Evolutionary conservation across 305 asterid genomes (phyloP).

Genomic region (Ajuga reptans): DNA sequence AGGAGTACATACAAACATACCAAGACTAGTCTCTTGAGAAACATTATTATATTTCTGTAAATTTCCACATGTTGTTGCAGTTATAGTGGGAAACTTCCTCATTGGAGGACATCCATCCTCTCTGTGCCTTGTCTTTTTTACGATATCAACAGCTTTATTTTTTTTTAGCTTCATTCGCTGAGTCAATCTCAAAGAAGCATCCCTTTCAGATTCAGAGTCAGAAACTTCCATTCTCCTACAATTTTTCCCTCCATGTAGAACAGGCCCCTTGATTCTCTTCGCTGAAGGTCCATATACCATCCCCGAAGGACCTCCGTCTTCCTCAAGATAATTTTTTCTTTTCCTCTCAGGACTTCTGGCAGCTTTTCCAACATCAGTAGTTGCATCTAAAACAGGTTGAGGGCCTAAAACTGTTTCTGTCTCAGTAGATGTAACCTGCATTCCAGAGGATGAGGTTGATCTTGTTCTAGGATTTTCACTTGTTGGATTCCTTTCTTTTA

Average conservation of each 20-base stretch:
- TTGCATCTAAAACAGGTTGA: slow-evolving; percentile 7
- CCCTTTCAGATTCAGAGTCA: slow-evolving; percentile 29
- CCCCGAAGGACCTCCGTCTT: slow-evolving; percentile 24
- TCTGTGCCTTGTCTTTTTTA: slow-evolving; percentile 22
- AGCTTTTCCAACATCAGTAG: neutral
- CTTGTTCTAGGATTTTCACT: slow-evolving; percentile 16
- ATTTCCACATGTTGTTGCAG: slow-evolving; percentile 14
- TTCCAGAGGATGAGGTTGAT: neutral
- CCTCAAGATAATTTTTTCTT: slow-evolving; percentile 28
- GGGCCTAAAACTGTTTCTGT: slow-evolving; percentile 25
- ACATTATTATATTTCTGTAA: slow-evolving; percentile 19
- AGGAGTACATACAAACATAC: slow-evolving; percentile 15
- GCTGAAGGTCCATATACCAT: neutral
- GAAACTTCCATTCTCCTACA: slow-evolving; percentile 23
- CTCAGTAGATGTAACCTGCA: neutral
- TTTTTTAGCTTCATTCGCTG: slow-evolving; percentile 24
- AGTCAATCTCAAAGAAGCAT: slow-evolving; percentile 11
- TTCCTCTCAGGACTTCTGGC: slow-evolving; percentile 17
- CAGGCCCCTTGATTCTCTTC: slow-evolving; percentile 27
- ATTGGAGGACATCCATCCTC: slow-evolving; percentile 13
- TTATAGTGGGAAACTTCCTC: slow-evolving; percentile 15
- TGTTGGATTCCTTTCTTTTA: slow-evolving; percentile 22
- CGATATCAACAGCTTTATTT: slow-evolving; percentile 23
- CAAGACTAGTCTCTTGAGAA: slow-evolving; percentile 10
- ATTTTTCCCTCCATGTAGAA: slow-evolving; percentile 17